Base-by-base conservation (phyloP, 495 filamentous ascomycete genomes). In the Penicillium herquei region DNA sequence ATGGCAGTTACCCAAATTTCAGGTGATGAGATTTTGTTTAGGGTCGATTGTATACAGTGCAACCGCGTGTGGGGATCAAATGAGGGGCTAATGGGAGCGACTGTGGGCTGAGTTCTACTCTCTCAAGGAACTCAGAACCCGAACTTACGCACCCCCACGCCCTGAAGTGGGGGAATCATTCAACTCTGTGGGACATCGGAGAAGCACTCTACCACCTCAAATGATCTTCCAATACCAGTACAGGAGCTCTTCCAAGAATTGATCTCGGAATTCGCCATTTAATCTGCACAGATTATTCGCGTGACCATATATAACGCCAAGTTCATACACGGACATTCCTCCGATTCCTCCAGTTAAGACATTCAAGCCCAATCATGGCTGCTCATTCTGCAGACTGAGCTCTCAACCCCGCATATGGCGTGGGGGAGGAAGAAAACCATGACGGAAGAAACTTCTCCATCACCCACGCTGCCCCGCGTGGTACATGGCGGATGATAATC, bases 351-450 rank as follows among this genome's bases (percentile, higher is more conserved):
- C 14, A 18, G 6, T 39, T 11, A 10, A 18, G 44, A 18, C 3
- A 35, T 21, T 11, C 42, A 13, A 54, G 11, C 13, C 16, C 41
- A 54, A 45, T 44, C n/a, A 21, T 35, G 6, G 7, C 5, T 4
- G 21, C 21, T 26, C 21, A 26, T 26, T 26, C 1, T 26, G 4
- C 1, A 26, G 26, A 14, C 39, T 44, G 35, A 40, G 10, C 7
- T n/a, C 18, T 49, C 12, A 57, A 63, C 61, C 61, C 61, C 57
- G 61, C 61, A 61, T 57, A 55, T 16, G 37, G 46, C 48, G 61
- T 52, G 54, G 61, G 58, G 57, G 61, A 39, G 10, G 18, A 49
- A 44, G 16, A 44, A 30, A 31, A 53, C 16, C 30, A 17, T 16
- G 21, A 32, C 12, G 9, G 12, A 16, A 52, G 16, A 11, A 37